Evolutionary conservation across 2,329 filamentous ascomycete genomes (phyloP).

Genomic region (Fusarium tjaetaba): DNA sequence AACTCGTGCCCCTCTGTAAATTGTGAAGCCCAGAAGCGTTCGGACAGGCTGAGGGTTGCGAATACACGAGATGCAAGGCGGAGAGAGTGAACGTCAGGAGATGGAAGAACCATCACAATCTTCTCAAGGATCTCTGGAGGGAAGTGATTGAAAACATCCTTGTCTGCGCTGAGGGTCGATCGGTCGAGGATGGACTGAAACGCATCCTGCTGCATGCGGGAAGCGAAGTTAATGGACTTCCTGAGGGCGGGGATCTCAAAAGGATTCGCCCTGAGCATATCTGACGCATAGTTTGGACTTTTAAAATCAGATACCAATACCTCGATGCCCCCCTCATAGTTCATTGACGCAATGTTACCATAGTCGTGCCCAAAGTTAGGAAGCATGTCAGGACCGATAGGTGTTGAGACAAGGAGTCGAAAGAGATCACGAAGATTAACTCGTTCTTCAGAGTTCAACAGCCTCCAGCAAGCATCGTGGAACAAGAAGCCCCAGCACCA

Average conservation of each 20-base stretch:
- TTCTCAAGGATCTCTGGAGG: slow-evolving; percentile 23
- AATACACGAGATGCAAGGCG: slow-evolving; percentile 24
- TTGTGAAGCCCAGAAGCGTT: slow-evolving; percentile 29
- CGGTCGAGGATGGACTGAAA: not conserved
- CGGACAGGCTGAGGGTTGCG: slow-evolving; percentile 1
- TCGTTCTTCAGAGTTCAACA: not conserved
- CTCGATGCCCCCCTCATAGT: not conserved
- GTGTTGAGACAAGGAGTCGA: slow-evolving; percentile 9
- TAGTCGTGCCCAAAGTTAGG: slow-evolving; percentile 32
- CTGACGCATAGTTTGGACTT: accelerated
- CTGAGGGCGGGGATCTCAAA: not conserved
- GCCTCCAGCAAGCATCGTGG: slow-evolving; percentile 25
- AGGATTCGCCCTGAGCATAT: not conserved
- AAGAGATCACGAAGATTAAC: slow-evolving; percentile 7
- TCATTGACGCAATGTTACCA: not conserved
- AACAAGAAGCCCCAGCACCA: slow-evolving; percentile 13
- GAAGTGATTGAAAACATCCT: slow-evolving; percentile 12
- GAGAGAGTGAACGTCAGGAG: slow-evolving; percentile 12
- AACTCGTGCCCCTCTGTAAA: slow-evolving; percentile 19
- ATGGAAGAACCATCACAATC: slow-evolving; percentile 4
- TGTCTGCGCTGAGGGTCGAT: not conserved
- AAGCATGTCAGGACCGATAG: not conserved
- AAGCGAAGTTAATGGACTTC: not conserved
- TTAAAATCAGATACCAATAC: not conserved
- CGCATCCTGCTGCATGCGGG: not conserved